A percentile compares a stretch with the other conserved stretches of the same genome.
These are phyloP conservation scores for Beauveria asiatica DNA, from an alignment of 2,329 filamentous ascomycete species.

Conservation along the genomic window DNA sequence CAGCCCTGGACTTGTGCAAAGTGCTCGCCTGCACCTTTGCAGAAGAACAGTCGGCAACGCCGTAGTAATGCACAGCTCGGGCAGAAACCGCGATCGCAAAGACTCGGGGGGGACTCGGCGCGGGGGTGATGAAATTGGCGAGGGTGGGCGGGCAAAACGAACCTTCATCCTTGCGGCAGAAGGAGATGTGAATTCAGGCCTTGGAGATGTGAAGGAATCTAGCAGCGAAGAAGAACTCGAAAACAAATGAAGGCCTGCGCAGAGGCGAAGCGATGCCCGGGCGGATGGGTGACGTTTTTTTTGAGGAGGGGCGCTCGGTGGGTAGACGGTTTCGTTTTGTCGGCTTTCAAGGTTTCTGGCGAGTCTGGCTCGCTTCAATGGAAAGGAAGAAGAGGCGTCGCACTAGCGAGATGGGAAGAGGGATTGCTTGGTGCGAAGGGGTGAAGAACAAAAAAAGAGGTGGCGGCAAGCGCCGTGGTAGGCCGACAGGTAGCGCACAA, in stretches of 20 bases:
- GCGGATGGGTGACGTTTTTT: neutral
- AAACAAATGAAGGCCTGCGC: neutral
- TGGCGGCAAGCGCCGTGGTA: slow-evolving; percentile 9
- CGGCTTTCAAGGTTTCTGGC: neutral
- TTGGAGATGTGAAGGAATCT: neutral
- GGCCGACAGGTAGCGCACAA: slow-evolving; percentile 1
- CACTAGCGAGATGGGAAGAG: neutral
- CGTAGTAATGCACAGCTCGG: neutral
- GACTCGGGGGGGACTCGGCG: neutral
- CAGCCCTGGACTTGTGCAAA: neutral
- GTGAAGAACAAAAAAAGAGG: neutral
- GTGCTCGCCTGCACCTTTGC: neutral
- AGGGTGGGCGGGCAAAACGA: neutral
- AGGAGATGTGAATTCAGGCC: neutral
- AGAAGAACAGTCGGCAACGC: neutral
- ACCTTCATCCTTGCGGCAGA: slow-evolving; percentile 4
- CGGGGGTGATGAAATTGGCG: neutral
- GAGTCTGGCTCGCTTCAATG: neutral
- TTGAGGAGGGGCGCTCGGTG: neutral
- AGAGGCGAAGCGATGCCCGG: neutral
- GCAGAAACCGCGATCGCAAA: neutral
- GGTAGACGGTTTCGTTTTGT: neutral
- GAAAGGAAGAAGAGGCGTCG: neutral
- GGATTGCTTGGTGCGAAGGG: neutral
- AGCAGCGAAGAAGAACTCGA: neutral